Evolutionary conservation across 2,329 filamentous ascomycete genomes (phyloP), one percentile per base, ranked within the genome.

Genomic region (Didymella glomerata): DNA sequence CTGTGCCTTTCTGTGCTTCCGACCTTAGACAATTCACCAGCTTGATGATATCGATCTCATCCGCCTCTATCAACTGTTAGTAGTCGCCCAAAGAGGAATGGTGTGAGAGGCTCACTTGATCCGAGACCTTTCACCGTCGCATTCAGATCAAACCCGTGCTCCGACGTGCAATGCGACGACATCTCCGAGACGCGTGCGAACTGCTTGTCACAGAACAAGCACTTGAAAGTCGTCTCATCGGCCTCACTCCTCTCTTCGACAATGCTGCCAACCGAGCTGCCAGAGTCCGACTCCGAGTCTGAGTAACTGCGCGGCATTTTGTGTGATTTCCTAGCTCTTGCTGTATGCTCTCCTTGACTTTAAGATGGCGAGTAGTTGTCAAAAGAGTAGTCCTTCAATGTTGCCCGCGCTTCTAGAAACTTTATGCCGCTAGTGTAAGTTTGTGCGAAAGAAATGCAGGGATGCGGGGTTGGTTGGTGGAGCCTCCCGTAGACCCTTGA

Each of bases 1-100:
- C 68, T 41, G 74, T 75, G 9, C 77, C 77, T 30, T 72, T 74
- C 45, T 75, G 63, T 20, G 77, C 76, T 51, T 80, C 75, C 42
- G 73, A 66, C 25, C 83, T 78, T 20, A 84, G 74, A 63, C 79
- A 84, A 66, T 85, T 85, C 61, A 84, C 64, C 41, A 76, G 57
- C 53, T 76, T 76, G 54, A 76, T 74, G 27, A 74, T 65, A 10
- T 63, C 68, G 11, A 75, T 59, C 42, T 76, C 74, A 40, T 75
- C 72, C n/a, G 68, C 65, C 44, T 67, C 73, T 76, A 47, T 9
- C 14, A 24, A 42, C 48, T 44, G 53, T 73, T 60, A 69, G 61
- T 68, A 24, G 46, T 56, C 22, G 49, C 60, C 62, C 22, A 53
- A 69, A 62, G 11, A 48, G 65, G 68, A 50, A 66, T 57, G 32